phyloP scores from a whole-genome alignment of 1,284 basidiomycete species.

The Irpex sp. region DNA sequence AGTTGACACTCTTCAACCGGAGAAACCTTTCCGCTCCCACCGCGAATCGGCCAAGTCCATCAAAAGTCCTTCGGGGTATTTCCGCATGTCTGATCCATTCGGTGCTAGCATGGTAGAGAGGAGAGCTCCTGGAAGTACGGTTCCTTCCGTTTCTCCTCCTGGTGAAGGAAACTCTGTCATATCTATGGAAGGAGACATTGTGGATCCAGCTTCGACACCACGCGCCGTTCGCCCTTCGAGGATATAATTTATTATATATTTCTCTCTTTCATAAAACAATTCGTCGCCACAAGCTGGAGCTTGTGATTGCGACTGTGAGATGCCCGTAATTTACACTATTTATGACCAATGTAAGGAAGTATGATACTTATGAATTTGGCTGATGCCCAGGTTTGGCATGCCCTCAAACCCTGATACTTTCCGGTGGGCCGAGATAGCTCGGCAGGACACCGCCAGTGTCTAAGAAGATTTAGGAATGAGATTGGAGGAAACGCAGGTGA shows the following conservation, averaged over 20 bases:
- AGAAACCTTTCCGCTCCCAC: neutral
- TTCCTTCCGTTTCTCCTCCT: neutral
- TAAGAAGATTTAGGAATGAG: slow-evolving; percentile 16
- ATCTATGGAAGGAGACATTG: neutral
- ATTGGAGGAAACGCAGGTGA: neutral
- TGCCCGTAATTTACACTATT: neutral
- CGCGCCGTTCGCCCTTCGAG: neutral
- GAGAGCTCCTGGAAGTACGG: neutral
- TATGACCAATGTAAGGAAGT: neutral
- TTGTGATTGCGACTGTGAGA: neutral
- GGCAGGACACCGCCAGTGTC: slow-evolving; percentile 52
- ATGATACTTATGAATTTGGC: neutral
- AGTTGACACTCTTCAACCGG: neutral
- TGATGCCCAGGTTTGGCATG: neutral
- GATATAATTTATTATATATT: neutral
- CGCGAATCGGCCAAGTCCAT: neutral
- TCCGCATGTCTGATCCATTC: neutral
- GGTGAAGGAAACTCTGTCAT: neutral
- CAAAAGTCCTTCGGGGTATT: neutral
- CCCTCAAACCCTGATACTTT: slow-evolving; percentile 37
- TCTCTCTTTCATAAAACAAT: neutral
- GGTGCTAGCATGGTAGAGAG: neutral
- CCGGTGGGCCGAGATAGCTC: slow-evolving; percentile 62
- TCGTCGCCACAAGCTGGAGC: neutral
- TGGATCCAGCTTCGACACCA: neutral